These are phyloP conservation scores for Alliaria petiolata DNA, from an alignment of 345 rosid species.

Conservation along the genomic window DNA sequence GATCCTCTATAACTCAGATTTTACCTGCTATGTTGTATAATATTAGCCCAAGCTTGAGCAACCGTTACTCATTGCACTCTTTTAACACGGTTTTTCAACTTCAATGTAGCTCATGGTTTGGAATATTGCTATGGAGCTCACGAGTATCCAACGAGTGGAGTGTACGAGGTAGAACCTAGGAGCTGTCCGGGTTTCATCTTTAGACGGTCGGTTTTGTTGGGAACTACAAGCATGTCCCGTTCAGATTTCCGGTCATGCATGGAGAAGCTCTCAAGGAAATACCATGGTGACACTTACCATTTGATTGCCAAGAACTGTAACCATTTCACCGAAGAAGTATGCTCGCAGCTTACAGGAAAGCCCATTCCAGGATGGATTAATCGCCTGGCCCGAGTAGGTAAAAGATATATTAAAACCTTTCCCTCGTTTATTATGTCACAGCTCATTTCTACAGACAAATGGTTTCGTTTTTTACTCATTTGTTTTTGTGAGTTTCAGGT, in stretches of 20 bases:
- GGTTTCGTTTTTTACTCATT: neutral
- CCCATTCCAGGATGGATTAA: conserved; percentile 95
- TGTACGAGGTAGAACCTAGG: conserved; percentile 90
- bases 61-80: too few relatives aligned
- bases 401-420: neutral
- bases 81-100: conserved; percentile 10
- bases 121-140: conserved; percentile 97
- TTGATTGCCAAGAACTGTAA: conserved; percentile 98
- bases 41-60: too few relatives aligned
- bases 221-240: conserved; percentile 60
- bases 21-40: too few relatives aligned
- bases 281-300: conserved; percentile 86
- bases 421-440: too few relatives aligned
- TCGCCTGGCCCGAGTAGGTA: conserved; percentile 85
- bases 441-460: too few relatives aligned
- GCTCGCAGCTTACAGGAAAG: conserved; percentile 69
- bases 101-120: conserved; percentile 62
- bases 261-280: conserved; percentile 69
- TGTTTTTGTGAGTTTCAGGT: conserved; percentile 58
- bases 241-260: conserved; percentile 75
- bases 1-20: neutral
- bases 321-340: conserved; percentile 86
- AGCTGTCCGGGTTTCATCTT: conserved; percentile 91
- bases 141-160: conserved; percentile 76
- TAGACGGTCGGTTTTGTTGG: conserved; percentile 73